A percentile compares a stretch with the other conserved stretches of the same genome.
These are phyloP conservation scores for Endoconidiophora laricicola DNA, from an alignment of 2,329 filamentous ascomycete genomes.

Conservation along the genomic window DNA sequence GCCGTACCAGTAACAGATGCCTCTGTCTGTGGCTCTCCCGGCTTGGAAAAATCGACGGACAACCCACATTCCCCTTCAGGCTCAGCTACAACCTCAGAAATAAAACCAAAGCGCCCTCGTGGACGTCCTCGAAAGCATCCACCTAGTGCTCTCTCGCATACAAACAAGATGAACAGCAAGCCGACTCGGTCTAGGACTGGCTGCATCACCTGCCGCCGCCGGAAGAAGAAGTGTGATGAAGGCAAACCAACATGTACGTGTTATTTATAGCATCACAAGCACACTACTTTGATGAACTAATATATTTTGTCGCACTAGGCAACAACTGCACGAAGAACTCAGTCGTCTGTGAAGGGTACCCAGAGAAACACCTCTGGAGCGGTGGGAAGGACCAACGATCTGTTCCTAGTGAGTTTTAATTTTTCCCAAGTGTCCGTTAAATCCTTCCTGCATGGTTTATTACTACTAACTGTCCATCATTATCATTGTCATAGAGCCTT, in stretches of 20 bases:
- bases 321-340: constrained; percentile 89
- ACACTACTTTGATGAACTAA: constrained; percentile 11
- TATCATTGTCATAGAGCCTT: constrained; percentile 29
- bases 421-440: constrained; percentile 15
- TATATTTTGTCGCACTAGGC: constrained; percentile 30
- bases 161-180: constrained; percentile 55
- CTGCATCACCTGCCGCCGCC: constrained; percentile 48
- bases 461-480: constrained; percentile 16
- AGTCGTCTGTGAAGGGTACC: constrained; percentile 79
- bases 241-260: constrained; percentile 47
- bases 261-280: constrained; percentile 13
- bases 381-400: constrained; percentile 56
- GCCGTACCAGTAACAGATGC: too few relatives aligned
- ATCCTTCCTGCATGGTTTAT: neutral
- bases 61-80: too few relatives aligned
- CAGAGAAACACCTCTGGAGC: constrained; percentile 73
- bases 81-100: neutral
- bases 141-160: constrained; percentile 36
- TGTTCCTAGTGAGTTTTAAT: constrained; percentile 35
- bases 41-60: too few relatives aligned
- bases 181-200: constrained; percentile 51
- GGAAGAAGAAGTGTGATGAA: constrained; percentile 60
- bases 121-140: constrained; percentile 74
- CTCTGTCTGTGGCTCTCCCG: too few relatives aligned
- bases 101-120: constrained; percentile 44